Conservation (phyloP, 441 rosid species). For the Hura crepitans region DNA sequence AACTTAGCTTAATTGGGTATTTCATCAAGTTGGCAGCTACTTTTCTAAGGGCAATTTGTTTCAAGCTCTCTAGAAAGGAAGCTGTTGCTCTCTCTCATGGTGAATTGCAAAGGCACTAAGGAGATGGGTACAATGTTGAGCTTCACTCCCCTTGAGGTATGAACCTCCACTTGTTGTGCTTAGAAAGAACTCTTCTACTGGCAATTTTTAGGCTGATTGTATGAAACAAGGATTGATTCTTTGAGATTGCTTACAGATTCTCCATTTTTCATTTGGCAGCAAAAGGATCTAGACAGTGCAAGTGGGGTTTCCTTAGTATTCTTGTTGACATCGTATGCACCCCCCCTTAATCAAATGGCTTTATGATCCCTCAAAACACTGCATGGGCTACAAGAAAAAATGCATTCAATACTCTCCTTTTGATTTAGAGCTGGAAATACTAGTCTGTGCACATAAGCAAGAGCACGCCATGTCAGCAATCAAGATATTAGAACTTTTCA, state of each 20-base stretch:
- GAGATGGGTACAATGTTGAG: too few relatives aligned
- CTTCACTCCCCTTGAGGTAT: too few relatives aligned
- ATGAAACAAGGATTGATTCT: background rate
- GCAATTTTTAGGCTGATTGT: too few relatives aligned
- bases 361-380: constrained; percentile 30
- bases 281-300: background rate
- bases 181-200: too few relatives aligned
- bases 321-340: constrained; percentile 19
- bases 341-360: constrained; percentile 26
- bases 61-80: too few relatives aligned
- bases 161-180: too few relatives aligned
- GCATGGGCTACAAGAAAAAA: constrained; percentile 32
- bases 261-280: background rate
- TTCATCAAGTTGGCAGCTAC: too few relatives aligned
- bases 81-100: too few relatives aligned
- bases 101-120: too few relatives aligned
- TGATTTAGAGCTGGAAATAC: constrained; percentile 24
- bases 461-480: constrained; percentile 34
- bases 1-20: too few relatives aligned
- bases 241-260: too few relatives aligned
- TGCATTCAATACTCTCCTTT: constrained; percentile 24
- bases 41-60: too few relatives aligned
- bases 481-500: constrained; percentile 29
- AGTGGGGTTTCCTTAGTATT: constrained; percentile 17
- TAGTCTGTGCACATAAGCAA: constrained; percentile 29